phyloP scores from a whole-genome alignment of 179 eudicot genomes.

The Silene vulgaris region DNA sequence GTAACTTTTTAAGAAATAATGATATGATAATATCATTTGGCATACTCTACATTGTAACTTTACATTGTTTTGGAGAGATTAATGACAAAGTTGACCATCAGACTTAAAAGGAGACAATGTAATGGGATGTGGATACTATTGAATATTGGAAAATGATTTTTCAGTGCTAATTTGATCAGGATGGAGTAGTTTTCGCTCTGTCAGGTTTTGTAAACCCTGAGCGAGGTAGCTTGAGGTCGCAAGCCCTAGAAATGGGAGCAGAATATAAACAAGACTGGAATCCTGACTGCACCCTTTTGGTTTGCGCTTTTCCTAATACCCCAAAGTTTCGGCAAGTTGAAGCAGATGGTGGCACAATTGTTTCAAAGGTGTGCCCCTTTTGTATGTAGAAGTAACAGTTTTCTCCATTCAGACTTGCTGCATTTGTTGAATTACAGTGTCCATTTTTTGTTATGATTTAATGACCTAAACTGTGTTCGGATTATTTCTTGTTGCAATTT shows the following conservation, averaged over 20 bases:
- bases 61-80: no score
- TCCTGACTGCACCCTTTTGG: slow-evolving; percentile 74
- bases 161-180: slow-evolving; percentile 46
- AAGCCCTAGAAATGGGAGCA: slow-evolving; percentile 94
- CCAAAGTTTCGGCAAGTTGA: slow-evolving; percentile 95
- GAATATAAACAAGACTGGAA: slow-evolving; percentile 86
- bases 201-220: slow-evolving; percentile 99
- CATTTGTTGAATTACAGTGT: neutral
- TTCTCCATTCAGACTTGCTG: slow-evolving; percentile 5
- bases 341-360: slow-evolving; percentile 78
- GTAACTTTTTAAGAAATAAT: no score
- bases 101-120: no score
- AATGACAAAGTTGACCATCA: no score
- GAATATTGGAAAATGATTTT: slow-evolving; percentile 10
- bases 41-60: no score
- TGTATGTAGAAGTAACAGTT: neutral
- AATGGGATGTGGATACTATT: neutral
- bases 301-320: slow-evolving; percentile 88
- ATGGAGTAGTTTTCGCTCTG: slow-evolving; percentile 80
- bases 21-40: no score
- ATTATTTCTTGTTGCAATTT: neutral
- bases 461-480: neutral
- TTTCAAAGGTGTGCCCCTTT: slow-evolving; percentile 61
- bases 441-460: neutral
- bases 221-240: slow-evolving; percentile 69